phyloP scores from a whole-genome alignment of 192 early-diverging fungal genomes.

The Mortierella claussenii region DNA sequence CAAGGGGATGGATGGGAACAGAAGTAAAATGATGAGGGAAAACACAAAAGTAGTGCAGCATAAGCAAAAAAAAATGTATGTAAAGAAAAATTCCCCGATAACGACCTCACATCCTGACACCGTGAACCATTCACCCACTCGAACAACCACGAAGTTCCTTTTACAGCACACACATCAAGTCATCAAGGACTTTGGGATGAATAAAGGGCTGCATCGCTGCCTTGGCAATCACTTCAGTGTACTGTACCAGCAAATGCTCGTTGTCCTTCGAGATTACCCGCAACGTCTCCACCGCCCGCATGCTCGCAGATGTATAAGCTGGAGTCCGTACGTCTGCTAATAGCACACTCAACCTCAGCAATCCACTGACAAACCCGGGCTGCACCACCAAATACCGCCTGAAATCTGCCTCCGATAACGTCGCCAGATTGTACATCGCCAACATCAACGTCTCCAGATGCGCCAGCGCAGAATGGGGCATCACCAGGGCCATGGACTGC shows the following conservation, averaged over 20 bases:
- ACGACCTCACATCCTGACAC: no score
- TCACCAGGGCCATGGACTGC: slow-evolving; percentile 4
- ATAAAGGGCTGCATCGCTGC: slow-evolving; percentile 48
- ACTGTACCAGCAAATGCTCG: slow-evolving; percentile 45
- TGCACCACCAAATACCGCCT: slow-evolving; percentile 41
- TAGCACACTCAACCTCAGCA: slow-evolving; percentile 36
- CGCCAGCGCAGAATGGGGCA: slow-evolving; percentile 54
- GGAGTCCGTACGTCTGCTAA: slow-evolving; percentile 43
- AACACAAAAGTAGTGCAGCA: no score
- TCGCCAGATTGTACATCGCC: slow-evolving; percentile 62
- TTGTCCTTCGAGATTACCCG: slow-evolving; percentile 45
- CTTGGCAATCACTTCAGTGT: slow-evolving; percentile 48
- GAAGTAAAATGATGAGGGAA: no score
- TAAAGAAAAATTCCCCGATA: no score
- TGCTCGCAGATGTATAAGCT: slow-evolving; percentile 33
- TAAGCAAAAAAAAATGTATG: no score
- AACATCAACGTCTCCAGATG: slow-evolving; percentile 63
- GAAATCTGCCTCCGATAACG: slow-evolving; percentile 37
- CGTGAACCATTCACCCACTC: no score
- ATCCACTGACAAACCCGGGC: slow-evolving; percentile 44
- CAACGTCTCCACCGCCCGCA: slow-evolving; percentile 49
- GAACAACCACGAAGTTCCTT: no score
- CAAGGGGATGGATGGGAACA: no score
- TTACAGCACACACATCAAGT: slow-evolving; percentile 48
- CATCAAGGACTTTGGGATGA: slow-evolving; percentile 41